Conservation (phyloP, 805 yeast genomes). For the Cyberlindnera mrakii region DNA sequence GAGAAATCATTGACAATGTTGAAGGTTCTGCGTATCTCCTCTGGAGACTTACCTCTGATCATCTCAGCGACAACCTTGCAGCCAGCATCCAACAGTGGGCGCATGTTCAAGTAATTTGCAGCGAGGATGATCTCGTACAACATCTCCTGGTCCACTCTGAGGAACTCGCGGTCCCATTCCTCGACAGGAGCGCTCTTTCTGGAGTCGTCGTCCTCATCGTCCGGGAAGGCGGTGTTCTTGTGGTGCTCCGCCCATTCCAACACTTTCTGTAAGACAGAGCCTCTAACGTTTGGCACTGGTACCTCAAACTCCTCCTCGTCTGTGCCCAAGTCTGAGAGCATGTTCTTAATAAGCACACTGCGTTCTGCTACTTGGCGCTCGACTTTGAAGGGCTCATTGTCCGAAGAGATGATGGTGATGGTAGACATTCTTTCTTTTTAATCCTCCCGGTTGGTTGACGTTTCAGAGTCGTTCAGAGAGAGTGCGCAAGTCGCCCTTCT, state of each 20-base stretch:
- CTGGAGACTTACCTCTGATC: slow-evolving; percentile 77
- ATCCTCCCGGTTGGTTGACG: no score
- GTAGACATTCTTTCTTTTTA: slow-evolving; percentile 21
- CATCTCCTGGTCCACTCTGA: slow-evolving; percentile 91
- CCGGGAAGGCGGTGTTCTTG: slow-evolving; percentile 70
- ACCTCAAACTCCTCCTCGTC: slow-evolving; percentile 55
- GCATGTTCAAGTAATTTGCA: slow-evolving; percentile 73
- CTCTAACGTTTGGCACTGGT: slow-evolving; percentile 87
- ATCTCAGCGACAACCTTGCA: slow-evolving; percentile 80
- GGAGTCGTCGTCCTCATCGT: slow-evolving; percentile 77
- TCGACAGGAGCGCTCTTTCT: slow-evolving; percentile 88
- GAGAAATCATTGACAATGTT: slow-evolving; percentile 78
- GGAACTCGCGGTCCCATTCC: slow-evolving; percentile 92
- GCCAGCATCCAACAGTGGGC: slow-evolving; percentile 70
- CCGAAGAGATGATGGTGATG: slow-evolving; percentile 65
- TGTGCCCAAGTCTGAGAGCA: slow-evolving; percentile 63
- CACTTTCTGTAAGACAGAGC: slow-evolving; percentile 83
- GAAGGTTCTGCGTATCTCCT: slow-evolving; percentile 73
- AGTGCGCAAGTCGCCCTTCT: no score
- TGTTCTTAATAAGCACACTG: slow-evolving; percentile 77
- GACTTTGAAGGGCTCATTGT: slow-evolving; percentile 73
- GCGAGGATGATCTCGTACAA: slow-evolving; percentile 74
- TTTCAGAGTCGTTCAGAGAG: no score
- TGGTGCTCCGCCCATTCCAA: slow-evolving; percentile 96
- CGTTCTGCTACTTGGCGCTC: slow-evolving; percentile 81